A percentile compares a stretch with the other conserved stretches of the same genome.
Evolutionary conservation across 2,329 filamentous ascomycete genomes (phyloP).

Genomic region (Didymella keratinophila): DNA sequence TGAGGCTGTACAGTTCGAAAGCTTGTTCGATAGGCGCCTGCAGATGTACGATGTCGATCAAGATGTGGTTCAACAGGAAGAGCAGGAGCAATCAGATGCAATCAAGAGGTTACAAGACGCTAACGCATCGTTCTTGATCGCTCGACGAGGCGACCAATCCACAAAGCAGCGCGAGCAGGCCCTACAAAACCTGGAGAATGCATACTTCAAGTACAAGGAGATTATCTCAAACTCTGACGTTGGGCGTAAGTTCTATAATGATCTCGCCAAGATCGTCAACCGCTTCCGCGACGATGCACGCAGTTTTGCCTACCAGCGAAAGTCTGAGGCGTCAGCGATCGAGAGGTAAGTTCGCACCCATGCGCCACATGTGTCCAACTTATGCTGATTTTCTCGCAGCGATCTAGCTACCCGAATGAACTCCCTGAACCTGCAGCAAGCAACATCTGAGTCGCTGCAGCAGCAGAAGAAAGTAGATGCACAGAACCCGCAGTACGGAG

Average conservation of each 20-base stretch:
- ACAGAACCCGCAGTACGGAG: constrained; percentile 67
- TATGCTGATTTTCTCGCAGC: constrained; percentile 42
- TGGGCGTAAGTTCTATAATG: constrained; percentile 96
- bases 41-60: constrained; percentile 82
- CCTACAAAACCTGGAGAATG: constrained; percentile 86
- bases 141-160: constrained; percentile 71
- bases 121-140: constrained; percentile 79
- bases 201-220: constrained; percentile 96
- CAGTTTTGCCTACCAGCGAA: constrained; percentile 79
- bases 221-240: constrained; percentile 90
- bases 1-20: constrained; percentile 88
- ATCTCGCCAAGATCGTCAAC: constrained; percentile 85
- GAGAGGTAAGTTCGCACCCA: constrained; percentile 68
- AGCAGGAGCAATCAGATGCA: constrained; percentile 77
- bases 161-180: constrained; percentile 82
- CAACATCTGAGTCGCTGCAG: constrained; percentile 52
- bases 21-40: constrained; percentile 84
- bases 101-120: constrained; percentile 74
- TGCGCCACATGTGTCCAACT: not conserved
- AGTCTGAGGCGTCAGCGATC: constrained; percentile 79
- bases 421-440: constrained; percentile 60
- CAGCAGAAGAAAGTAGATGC: constrained; percentile 59
- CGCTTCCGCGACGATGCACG: constrained; percentile 82
- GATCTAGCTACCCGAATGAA: constrained; percentile 69
- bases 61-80: constrained; percentile 74